These are phyloP conservation scores for Blumeriella jaapii DNA, from an alignment of 2,329 filamentous ascomycete genomes.

Conservation along the genomic window DNA sequence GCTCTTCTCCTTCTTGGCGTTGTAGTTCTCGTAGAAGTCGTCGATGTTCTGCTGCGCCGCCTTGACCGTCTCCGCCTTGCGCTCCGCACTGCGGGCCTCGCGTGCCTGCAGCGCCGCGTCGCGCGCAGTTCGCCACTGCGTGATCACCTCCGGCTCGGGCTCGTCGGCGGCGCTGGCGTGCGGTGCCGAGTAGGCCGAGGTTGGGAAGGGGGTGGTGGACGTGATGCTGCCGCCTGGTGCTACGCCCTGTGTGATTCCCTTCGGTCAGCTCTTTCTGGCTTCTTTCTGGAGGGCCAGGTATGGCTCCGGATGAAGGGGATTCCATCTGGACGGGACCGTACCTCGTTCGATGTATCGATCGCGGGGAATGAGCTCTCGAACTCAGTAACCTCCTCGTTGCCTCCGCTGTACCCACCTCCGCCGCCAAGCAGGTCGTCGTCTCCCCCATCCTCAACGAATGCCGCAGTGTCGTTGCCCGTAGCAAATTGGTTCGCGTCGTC, in stretches of 20 bases:
- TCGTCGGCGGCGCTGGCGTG: slow-evolving; percentile 59
- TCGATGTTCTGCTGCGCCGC: slow-evolving; percentile 92
- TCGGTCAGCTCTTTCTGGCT: background rate
- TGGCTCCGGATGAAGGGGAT: no score
- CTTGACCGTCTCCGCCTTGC: slow-evolving; percentile 76
- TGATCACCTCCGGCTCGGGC: slow-evolving; percentile 81
- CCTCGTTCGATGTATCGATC: slow-evolving; percentile 56
- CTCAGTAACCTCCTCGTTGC: slow-evolving; percentile 29
- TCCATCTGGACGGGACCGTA: slow-evolving; percentile 29
- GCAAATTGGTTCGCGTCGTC: slow-evolving; percentile 90
- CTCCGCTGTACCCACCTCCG: slow-evolving; percentile 33
- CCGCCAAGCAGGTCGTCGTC: slow-evolving; percentile 65
- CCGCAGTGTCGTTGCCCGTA: slow-evolving; percentile 58
- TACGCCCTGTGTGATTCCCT: slow-evolving; percentile 41
- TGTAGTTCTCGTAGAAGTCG: slow-evolving; percentile 99
- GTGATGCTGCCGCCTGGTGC: slow-evolving; percentile 73
- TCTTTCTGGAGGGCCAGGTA: background rate
- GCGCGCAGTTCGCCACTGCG: slow-evolving; percentile 84
- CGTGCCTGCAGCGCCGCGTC: slow-evolving; percentile 75
- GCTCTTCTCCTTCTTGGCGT: slow-evolving; percentile 91
- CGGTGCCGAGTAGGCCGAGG: slow-evolving; percentile 17
- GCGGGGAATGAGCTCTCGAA: slow-evolving; percentile 92
- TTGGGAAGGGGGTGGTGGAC: slow-evolving; percentile 35
- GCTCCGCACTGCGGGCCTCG: slow-evolving; percentile 68
- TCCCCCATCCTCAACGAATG: slow-evolving; percentile 49